Evolutionary conservation across 768 basidiomycete species (phyloP), one percentile per base, ranked within the genome.

Genomic region (Candolleomyces eurysporus): DNA sequence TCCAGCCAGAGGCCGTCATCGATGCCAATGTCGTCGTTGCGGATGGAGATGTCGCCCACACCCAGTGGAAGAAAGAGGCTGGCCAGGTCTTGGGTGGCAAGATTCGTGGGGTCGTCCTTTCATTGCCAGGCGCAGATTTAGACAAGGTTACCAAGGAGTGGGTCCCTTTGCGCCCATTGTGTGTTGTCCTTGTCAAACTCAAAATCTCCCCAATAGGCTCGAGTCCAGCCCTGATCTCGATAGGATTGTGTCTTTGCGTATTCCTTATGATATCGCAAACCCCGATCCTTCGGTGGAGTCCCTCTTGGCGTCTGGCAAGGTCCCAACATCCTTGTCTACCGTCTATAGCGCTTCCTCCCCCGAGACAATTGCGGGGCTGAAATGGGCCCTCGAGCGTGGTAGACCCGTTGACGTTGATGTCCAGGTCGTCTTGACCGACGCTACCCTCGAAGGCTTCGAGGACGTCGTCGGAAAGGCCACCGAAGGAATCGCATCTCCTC

Each of bases 371-470:
- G 79, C 79, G 19, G 87, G 82, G 54, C 74, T 94, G 48, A 75
- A 74, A 63, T 89, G 87, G 85, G 91, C 89, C 2, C 74, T 94
- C 10, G 75, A 82, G 51, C 78, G 80, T 53, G 86, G 83, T 46
- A 79, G 80, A 57, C 82, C 84, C 17, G 82, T 94, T 26, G 90
- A 93, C 67, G 82, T 94, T 63, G 85, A 90, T 66, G 78, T 93
- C 53, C 79, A 82, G 62, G 77, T 79, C 31, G 78, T 79, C 51
- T 75, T 90, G 53, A 78, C 81, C 4, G 84, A 85, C 56, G 68
- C 82, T 13, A 76, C 82, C 4, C 77, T 83, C 30, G 91, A 93
- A 57, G 78, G 75, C 0, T 82, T 94, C 32, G 87, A 91, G 68
- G 91, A 92, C 59, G 68, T 91, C 55, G 77, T 94, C 62, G 78